Percentiles rank a stretch among this genome's conserved stretches.
These are phyloP conservation scores for Monilinia laxa DNA, from an alignment of 2,329 filamentous ascomycete genomes.

Conservation along the genomic window DNA sequence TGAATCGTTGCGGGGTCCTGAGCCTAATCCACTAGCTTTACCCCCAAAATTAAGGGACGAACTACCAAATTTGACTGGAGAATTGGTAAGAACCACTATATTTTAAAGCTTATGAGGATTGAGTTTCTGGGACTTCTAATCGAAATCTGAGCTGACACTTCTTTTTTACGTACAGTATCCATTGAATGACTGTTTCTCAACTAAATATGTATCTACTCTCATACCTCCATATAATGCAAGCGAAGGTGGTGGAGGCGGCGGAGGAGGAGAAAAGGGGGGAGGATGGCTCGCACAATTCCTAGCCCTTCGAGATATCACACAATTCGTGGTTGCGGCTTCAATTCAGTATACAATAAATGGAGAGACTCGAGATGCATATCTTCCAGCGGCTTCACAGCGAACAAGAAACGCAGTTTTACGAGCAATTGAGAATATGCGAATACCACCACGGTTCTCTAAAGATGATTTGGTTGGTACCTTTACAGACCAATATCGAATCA, in stretches of 20 bases:
- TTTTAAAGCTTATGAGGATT: background rate
- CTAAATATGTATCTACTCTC: constrained; percentile 42
- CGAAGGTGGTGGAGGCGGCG: constrained; percentile 25
- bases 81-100: constrained; percentile 40
- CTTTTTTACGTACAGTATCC: constrained; percentile 40
- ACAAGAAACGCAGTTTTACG: constrained; percentile 44
- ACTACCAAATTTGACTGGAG: constrained; percentile 42
- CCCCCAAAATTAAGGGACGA: constrained; percentile 41
- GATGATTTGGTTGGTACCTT: constrained; percentile 43
- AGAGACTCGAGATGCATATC: constrained; percentile 41
- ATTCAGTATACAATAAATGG: constrained; percentile 43
- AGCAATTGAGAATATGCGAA: constrained; percentile 41
- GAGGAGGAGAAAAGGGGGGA: background rate
- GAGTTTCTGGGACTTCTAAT: background rate
- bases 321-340: constrained; percentile 44
- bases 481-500: constrained; percentile 42
- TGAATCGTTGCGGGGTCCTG: constrained; percentile 39
- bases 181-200: constrained; percentile 41
- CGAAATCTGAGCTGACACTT: constrained; percentile 8
- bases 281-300: constrained; percentile 44
- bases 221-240: constrained; percentile 38
- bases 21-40: constrained; percentile 42
- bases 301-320: constrained; percentile 44
- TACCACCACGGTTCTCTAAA: constrained; percentile 42
- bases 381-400: constrained; percentile 41